Evolutionary conservation across 2,329 filamentous ascomycete species (phyloP).

Genomic region (Calycina herbarum): DNA sequence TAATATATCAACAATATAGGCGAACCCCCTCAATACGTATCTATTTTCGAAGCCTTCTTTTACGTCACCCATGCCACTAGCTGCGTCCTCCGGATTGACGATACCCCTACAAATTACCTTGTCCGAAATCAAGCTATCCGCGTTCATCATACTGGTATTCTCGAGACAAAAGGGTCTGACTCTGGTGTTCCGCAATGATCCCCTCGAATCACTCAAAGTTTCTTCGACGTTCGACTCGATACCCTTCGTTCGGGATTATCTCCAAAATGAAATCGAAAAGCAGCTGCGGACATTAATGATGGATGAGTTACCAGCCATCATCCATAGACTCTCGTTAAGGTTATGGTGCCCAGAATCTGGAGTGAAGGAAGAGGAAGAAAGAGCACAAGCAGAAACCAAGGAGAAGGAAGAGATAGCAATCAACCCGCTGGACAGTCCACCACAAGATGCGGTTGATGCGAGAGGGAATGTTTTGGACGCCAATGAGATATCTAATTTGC

Average conservation of each 20-base stretch:
- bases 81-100: conserved; percentile 86
- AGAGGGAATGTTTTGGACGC: conserved; percentile 76
- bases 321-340: conserved; percentile 85
- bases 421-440: conserved; percentile 79
- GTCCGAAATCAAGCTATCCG: conserved; percentile 92
- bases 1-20: conserved; percentile 60
- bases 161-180: conserved; percentile 97
- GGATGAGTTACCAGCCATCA: conserved; percentile 95
- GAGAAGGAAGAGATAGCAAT: conserved; percentile 54
- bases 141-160: conserved; percentile 97
- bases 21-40: conserved; percentile 95
- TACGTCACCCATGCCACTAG: conserved; percentile 87
- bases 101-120: conserved; percentile 97
- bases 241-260: conserved; percentile 94
- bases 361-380: conserved; percentile 58
- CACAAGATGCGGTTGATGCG: conserved; percentile 78
- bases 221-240: conserved; percentile 99
- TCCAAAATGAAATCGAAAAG: conserved; percentile 93
- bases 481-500: conserved; percentile 72
- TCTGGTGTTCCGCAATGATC: conserved; percentile 96
- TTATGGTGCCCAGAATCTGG: conserved; percentile 88
- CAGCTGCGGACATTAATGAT: conserved; percentile 93
- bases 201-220: conserved; percentile 95
- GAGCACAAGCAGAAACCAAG: conserved; percentile 49
- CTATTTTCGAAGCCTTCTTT: conserved; percentile 88